These are phyloP conservation scores for Cryptosporidium canis DNA, from an alignment of 169 alveolate genomes.

Conservation along the genomic window DNA sequence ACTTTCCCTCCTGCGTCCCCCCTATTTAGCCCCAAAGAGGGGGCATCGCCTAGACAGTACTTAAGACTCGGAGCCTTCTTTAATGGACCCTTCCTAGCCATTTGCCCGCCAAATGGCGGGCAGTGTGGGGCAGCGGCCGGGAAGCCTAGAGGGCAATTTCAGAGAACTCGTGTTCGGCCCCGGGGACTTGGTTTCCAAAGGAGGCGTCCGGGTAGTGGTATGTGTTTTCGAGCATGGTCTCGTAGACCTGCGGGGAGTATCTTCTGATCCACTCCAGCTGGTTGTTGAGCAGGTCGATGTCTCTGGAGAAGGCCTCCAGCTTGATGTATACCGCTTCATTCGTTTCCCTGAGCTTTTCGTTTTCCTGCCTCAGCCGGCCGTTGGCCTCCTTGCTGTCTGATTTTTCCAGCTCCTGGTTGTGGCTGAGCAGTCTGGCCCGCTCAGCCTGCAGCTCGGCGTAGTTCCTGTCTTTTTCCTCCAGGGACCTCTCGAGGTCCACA, in stretches of 20 bases:
- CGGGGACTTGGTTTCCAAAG: background rate
- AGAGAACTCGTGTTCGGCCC: constrained; percentile 1
- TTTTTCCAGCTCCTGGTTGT: background rate
- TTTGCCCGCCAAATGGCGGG: background rate
- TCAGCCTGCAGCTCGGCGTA: background rate
- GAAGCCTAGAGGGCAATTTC: background rate
- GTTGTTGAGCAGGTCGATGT: constrained; percentile 35
- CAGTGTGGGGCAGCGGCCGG: background rate
- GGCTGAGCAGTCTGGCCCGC: background rate
- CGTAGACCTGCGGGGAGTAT: constrained; percentile 68
- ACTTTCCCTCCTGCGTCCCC: constrained; percentile 20
- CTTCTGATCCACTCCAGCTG: constrained; percentile 70
- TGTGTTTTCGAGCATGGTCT: constrained; percentile 50
- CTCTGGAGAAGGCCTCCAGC: constrained; percentile 59
- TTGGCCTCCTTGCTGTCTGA: background rate
- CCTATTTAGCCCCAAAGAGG: background rate
- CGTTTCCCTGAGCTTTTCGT: constrained; percentile 32
- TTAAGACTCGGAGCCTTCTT: constrained; percentile 37
- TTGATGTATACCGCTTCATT: constrained; percentile 60
- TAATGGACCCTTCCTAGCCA: background rate
- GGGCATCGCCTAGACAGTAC: constrained; percentile 31
- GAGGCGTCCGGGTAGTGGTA: background rate
- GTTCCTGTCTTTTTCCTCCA: background rate
- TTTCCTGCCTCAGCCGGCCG: background rate
- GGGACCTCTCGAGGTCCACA: background rate